Base-by-base conservation (phyloP, 108 stramenopile genomes). In the Schizochytrium sp. region DNA sequence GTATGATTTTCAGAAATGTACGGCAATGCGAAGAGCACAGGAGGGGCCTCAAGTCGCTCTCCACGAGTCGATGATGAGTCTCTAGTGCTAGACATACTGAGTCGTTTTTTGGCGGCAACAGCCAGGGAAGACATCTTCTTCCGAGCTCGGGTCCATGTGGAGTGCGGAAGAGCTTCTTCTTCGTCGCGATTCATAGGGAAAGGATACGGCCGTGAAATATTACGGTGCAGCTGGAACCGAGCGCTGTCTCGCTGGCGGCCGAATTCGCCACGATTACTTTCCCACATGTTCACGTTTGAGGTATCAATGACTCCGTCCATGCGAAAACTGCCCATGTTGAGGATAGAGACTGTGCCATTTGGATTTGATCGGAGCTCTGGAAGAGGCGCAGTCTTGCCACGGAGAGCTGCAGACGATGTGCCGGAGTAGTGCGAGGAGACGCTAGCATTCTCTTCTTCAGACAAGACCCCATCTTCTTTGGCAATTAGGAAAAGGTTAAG, bases 401-500 rank as follows among this genome's bases (percentile, higher is more conserved):
- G 64, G 42, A 44, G 64, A 8, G 44, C 64, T 8, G 19, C 64
- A 28, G 64, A 12, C 12, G 40, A 44, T 12, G 19, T 44, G 64
- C 64, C 5, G 1, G 10, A 1, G 59, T 60, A n/a, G 28, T n/a
- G 17, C 59, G 19, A n/a, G 59, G 17, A n/a, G 59, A 17, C 19
- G 17, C 28, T 1, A n/a, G 2, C 59, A 60, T n/a, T n/a, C 17
- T 7, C 64, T 0, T 69, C 64, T 69, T 69, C 64, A 8, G 7
- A 44, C 42, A 28, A 69, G 64, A 69, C 64, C 5, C 64, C 64
- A 15, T 69, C 64, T 69, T 69, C 64, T 44, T 44, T 69, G 64
- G 64, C 64, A 44, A 69, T 38, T 15, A 44, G 42, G 19, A 38
- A 44, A 53, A 92, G 90, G 45, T 91, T 90, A 58, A 90, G 91